These are phyloP conservation scores for Trichomonascus vanleenenianus DNA, from an alignment of 805 yeast species.

Conservation along the genomic window DNA sequence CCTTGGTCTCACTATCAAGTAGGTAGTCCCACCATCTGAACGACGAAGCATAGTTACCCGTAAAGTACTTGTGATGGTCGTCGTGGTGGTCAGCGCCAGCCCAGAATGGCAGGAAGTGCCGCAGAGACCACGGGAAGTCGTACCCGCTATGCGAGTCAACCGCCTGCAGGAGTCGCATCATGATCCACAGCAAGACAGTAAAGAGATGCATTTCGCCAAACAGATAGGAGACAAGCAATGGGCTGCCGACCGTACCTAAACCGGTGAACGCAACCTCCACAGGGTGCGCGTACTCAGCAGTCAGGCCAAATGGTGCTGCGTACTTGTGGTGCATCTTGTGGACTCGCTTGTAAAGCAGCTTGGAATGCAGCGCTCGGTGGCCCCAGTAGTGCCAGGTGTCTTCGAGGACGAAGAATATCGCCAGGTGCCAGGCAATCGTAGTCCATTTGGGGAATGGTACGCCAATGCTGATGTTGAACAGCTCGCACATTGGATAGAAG, in stretches of 20 bases:
- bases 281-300: slow-evolving; percentile 98
- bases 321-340: slow-evolving; percentile 97
- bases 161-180: slow-evolving; percentile 86
- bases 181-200: slow-evolving; percentile 83
- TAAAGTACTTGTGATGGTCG: slow-evolving; percentile 91
- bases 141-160: slow-evolving; percentile 97
- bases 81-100: slow-evolving; percentile 99
- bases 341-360: slow-evolving; percentile 71
- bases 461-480: slow-evolving; percentile 62
- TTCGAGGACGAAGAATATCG: slow-evolving; percentile 73
- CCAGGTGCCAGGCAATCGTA: slow-evolving; percentile 57
- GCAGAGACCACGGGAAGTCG: slow-evolving; percentile 94
- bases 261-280: slow-evolving; percentile 86
- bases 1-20: slow-evolving; percentile 55
- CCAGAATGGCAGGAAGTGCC: slow-evolving; percentile 90
- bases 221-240: slow-evolving; percentile 71
- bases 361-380: slow-evolving; percentile 85
- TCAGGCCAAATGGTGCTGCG: slow-evolving; percentile 95
- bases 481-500: slow-evolving; percentile 85
- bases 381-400: slow-evolving; percentile 97
- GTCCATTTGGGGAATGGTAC: slow-evolving; percentile 77
- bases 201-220: slow-evolving; percentile 74
- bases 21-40: slow-evolving; percentile 95
- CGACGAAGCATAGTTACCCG: slow-evolving; percentile 89
- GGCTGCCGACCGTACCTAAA: slow-evolving; percentile 93